Conservation (phyloP, 192 early-diverging fungal genomes). For the Coemansia interrupta region DNA sequence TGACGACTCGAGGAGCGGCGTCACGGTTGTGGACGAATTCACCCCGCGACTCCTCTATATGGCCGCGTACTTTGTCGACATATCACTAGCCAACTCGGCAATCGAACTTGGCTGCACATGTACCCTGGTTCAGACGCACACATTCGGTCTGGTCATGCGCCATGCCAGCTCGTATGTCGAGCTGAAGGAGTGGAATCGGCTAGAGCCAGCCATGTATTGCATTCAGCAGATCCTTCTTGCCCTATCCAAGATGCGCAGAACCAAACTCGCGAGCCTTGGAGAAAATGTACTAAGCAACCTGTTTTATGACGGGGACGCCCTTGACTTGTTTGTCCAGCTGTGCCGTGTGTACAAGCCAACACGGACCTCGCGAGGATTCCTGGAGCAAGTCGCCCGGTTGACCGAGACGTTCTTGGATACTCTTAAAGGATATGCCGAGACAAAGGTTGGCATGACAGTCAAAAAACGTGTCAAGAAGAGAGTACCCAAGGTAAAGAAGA, state of each 20-base stretch:
- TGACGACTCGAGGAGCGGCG: slow-evolving; percentile 24
- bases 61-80: slow-evolving; percentile 45
- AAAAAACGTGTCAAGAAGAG: slow-evolving; percentile 26
- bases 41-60: slow-evolving; percentile 38
- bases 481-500: not conserved
- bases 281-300: slow-evolving; percentile 46
- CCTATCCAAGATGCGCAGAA: slow-evolving; percentile 34
- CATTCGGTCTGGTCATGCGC: slow-evolving; percentile 42
- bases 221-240: slow-evolving; percentile 40
- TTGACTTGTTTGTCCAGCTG: slow-evolving; percentile 40
- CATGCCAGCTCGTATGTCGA: slow-evolving; percentile 36
- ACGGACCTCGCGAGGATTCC: slow-evolving; percentile 19
- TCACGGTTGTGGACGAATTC: slow-evolving; percentile 18
- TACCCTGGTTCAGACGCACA: slow-evolving; percentile 28
- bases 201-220: slow-evolving; percentile 48
- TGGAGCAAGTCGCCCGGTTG: slow-evolving; percentile 36
- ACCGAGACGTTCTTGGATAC: slow-evolving; percentile 39
- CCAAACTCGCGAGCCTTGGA: slow-evolving; percentile 35
- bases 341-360: slow-evolving; percentile 44
- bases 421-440: slow-evolving; percentile 22
- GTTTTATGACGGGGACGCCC: slow-evolving; percentile 50
- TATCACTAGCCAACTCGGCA: slow-evolving; percentile 40
- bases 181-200: slow-evolving; percentile 31
- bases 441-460: slow-evolving; percentile 26
- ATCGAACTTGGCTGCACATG: slow-evolving; percentile 45